These are phyloP conservation scores for Lactarius akahatsu DNA, from an alignment of 768 basidiomycete species.

Conservation along the genomic window DNA sequence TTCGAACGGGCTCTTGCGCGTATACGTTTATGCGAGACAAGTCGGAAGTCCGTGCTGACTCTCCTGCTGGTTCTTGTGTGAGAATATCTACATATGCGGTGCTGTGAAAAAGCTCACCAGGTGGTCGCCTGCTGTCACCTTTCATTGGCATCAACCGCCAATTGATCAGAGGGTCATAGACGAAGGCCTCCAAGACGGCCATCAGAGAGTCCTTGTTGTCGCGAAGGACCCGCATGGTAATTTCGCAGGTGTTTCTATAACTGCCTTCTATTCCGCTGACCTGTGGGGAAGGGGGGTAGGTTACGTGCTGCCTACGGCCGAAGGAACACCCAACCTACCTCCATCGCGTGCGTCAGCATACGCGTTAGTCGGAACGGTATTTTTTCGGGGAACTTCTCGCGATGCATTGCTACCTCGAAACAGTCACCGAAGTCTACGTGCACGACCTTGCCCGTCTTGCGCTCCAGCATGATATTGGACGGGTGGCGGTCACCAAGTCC, in stretches of 20 bases:
- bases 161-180: conserved; percentile 97
- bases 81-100: conserved; percentile 6
- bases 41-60: conserved; percentile 58
- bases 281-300: conserved; percentile 42
- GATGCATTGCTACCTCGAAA: conserved; percentile 96
- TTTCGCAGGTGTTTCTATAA: conserved; percentile 93
- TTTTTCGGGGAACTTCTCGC: conserved; percentile 98
- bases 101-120: conserved; percentile 46
- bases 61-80: conserved; percentile 40
- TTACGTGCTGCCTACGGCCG: neutral
- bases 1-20: conserved; percentile 77
- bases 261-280: conserved; percentile 98
- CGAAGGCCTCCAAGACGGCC: conserved; percentile 98
- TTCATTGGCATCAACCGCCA: conserved; percentile 92
- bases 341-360: conserved; percentile 99
- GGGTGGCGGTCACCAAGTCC: conserved; percentile 98
- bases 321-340: conserved; percentile 51
- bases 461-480: conserved; percentile 89
- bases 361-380: conserved; percentile 97
- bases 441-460: conserved; percentile 90
- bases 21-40: conserved; percentile 66
- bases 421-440: conserved; percentile 99
- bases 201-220: conserved; percentile 98
- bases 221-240: conserved; percentile 94
- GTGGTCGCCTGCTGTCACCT: conserved; percentile 64